A percentile compares a stretch with the other conserved stretches of the same genome.
These are phyloP conservation scores for Coriaria nepalensis DNA, from an alignment of 306 rosid species.

Conservation along the genomic window DNA sequence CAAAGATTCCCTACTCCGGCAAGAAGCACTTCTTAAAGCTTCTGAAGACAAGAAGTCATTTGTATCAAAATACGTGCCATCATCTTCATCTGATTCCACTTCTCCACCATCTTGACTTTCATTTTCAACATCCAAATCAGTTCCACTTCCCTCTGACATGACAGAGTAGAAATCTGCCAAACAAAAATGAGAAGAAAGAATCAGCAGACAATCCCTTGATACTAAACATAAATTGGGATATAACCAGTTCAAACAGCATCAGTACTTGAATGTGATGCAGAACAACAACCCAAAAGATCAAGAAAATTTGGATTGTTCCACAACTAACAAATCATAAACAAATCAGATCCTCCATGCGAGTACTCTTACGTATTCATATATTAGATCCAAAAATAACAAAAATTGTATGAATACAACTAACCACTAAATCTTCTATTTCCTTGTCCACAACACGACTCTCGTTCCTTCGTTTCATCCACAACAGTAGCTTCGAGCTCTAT, in stretches of 20 bases:
- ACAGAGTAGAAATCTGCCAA: conserved; percentile 88
- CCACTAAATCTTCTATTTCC: conserved; percentile 91
- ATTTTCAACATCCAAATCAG: conserved; percentile 79
- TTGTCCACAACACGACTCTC: conserved; percentile 83
- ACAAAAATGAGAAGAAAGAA: conserved; percentile 9
- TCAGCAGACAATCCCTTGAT: background rate
- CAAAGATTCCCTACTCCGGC: conserved; percentile 63
- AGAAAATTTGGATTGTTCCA: no score
- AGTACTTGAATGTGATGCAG: no score
- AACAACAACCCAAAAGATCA: no score
- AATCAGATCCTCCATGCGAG: no score
- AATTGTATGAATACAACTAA: conserved; percentile 26
- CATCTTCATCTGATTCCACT: conserved; percentile 84
- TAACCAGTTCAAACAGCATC: no score
- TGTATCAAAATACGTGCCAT: conserved; percentile 67
- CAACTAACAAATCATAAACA: no score
- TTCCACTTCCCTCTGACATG: conserved; percentile 86
- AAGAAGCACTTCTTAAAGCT: conserved; percentile 86
- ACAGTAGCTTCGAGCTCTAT: conserved; percentile 97
- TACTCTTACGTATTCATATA: no score
- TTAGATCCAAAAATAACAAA: background rate
- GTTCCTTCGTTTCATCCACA: conserved; percentile 97
- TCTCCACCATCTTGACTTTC: conserved; percentile 95
- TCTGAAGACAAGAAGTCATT: conserved; percentile 64
- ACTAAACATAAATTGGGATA: background rate